A percentile compares a stretch with the other conserved stretches of the same genome.
Evolutionary conservation across 805 yeast species (phyloP).

Genomic region (Zygoascus ofunaensis): DNA sequence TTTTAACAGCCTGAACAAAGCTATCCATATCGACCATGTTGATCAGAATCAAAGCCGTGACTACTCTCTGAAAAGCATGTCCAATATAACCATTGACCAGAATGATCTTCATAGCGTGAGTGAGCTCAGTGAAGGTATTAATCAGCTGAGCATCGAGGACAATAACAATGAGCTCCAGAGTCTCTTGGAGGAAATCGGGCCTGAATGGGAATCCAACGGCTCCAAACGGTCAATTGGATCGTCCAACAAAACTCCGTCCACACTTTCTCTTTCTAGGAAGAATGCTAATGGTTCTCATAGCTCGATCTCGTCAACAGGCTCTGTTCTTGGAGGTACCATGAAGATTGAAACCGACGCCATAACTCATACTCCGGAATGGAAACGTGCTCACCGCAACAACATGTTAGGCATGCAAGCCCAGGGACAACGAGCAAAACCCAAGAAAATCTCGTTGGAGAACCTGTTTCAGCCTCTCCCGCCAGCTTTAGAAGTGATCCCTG

Average conservation of each 20-base stretch:
- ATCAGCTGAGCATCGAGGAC: neutral
- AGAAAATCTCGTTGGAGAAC: neutral
- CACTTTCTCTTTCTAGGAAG: too few relatives aligned
- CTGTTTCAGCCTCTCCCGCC: slow-evolving; percentile 4
- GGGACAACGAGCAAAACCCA: neutral
- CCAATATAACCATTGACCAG: neutral
- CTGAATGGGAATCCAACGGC: too few relatives aligned
- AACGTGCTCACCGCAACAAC: slow-evolving; percentile 6
- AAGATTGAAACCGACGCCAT: slow-evolving; percentile 6
- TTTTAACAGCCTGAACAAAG: too few relatives aligned
- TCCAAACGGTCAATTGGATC: too few relatives aligned
- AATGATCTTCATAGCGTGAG: neutral
- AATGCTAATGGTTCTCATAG: too few relatives aligned
- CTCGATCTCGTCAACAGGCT: neutral
- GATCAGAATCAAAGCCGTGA: neutral
- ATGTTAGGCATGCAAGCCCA: neutral
- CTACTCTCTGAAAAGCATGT: neutral
- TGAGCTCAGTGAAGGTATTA: neutral
- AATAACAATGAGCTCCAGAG: neutral
- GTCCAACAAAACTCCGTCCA: too few relatives aligned
- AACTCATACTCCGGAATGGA: slow-evolving; percentile 10
- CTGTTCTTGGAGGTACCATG: slow-evolving; percentile 2
- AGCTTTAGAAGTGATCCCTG: neutral
- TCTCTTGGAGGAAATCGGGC: neutral
- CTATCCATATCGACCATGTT: too few relatives aligned